These are phyloP conservation scores for Tolypocladium pustulatum DNA, from an alignment of 2,329 filamentous ascomycete genomes.

Conservation along the genomic window DNA sequence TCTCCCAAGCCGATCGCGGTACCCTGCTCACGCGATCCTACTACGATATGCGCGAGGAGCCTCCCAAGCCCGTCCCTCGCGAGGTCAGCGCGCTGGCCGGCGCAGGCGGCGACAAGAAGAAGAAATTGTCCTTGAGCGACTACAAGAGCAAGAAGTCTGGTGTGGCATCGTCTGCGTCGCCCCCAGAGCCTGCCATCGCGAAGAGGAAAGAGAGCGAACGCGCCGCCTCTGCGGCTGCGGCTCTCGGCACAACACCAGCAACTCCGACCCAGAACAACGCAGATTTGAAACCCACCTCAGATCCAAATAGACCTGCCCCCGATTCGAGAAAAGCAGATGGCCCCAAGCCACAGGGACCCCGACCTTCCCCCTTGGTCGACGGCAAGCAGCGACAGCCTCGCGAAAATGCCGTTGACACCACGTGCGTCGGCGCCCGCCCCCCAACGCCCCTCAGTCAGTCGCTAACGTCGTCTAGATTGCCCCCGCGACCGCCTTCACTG, in stretches of 20 bases:
- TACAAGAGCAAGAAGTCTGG: conserved; percentile 44
- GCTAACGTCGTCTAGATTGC: conserved; percentile 17
- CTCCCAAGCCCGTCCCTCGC: conserved; percentile 26
- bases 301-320: neutral
- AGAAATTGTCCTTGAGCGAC: conserved; percentile 48
- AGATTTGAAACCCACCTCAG: conserved; percentile 1
- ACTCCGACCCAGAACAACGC: conserved; percentile 6
- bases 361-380: conserved; percentile 12
- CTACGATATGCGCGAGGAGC: conserved; percentile 46
- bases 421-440: conserved; percentile 8
- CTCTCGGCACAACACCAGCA: neutral
- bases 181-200: conserved; percentile 21
- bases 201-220: conserved; percentile 22
- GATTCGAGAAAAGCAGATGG: conserved; percentile 14
- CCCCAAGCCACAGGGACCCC: conserved; percentile 12
- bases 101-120: conserved; percentile 35
- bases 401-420: conserved; percentile 18
- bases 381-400: conserved; percentile 18
- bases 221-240: conserved; percentile 8
- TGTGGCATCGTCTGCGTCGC: conserved; percentile 22
- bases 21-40: conserved; percentile 45
- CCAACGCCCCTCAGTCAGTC: neutral
- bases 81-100: conserved; percentile 29
- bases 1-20: conserved; percentile 48
- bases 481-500: conserved; percentile 24